These are phyloP conservation scores for Phytomonas francai DNA, from an alignment of 208 protist genomes.

Conservation along the genomic window DNA sequence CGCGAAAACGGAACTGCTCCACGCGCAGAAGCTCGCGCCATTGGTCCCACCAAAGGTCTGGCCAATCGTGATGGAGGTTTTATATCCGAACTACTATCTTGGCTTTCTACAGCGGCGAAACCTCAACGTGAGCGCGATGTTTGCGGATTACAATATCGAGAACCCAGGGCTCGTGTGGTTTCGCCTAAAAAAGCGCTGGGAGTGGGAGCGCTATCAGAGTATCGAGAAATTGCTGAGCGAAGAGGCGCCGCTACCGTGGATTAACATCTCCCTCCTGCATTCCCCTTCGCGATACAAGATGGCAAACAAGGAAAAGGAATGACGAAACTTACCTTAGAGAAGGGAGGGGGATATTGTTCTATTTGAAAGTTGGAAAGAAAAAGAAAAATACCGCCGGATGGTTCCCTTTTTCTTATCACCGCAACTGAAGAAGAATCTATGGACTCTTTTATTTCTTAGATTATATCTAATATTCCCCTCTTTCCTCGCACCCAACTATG, in stretches of 20 bases:
- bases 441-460: too few species aligned
- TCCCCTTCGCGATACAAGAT: constrained; percentile 63
- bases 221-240: constrained; percentile 66
- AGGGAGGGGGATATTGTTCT: background rate
- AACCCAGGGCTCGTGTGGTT: constrained; percentile 79
- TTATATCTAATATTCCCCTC: too few species aligned
- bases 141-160: constrained; percentile 83
- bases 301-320: too few species aligned
- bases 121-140: constrained; percentile 86
- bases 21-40: constrained; percentile 57
- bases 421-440: too few species aligned
- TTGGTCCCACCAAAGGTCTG: constrained; percentile 60
- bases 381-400: too few species aligned
- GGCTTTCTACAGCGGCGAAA: constrained; percentile 74
- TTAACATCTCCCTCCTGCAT: constrained; percentile 42
- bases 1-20: constrained; percentile 79
- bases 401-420: too few species aligned
- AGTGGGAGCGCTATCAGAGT: constrained; percentile 72
- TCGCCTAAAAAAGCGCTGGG: constrained; percentile 74
- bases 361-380: constrained; percentile 7
- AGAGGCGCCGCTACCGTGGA: constrained; percentile 55
- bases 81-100: constrained; percentile 85
- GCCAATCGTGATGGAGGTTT: constrained; percentile 81
- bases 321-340: too few species aligned
- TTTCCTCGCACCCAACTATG: too few species aligned